Evolutionary conservation across 2,329 filamentous ascomycete species (phyloP).

Genomic region (Metarhizium humberi): DNA sequence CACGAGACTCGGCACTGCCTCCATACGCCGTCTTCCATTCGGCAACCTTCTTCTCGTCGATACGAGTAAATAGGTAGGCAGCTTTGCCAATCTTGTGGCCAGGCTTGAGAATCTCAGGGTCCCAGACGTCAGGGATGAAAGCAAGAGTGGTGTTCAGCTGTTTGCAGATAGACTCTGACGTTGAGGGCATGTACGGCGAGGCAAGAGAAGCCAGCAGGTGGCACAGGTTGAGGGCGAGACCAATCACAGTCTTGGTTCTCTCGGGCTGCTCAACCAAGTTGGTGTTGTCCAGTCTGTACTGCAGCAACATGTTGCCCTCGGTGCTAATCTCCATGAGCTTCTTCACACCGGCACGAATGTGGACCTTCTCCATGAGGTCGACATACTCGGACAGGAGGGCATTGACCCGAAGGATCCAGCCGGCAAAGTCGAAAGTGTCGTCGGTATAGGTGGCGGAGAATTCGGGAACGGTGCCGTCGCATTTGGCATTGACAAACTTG

Average conservation of each 20-base stretch:
- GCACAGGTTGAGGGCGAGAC: conserved; percentile 74
- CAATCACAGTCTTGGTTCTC: conserved; percentile 51
- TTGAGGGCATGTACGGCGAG: conserved; percentile 79
- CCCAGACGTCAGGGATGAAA: conserved; percentile 53
- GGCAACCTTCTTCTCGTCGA: conserved; percentile 70
- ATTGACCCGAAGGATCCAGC: conserved; percentile 32
- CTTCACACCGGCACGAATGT: conserved; percentile 57
- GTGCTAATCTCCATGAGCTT: conserved; percentile 60
- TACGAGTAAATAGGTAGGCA: conserved; percentile 70
- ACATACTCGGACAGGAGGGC: conserved; percentile 57
- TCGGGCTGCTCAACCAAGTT: conserved; percentile 45
- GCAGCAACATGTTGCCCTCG: conserved; percentile 39
- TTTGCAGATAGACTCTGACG: conserved; percentile 61
- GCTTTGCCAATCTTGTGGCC: conserved; percentile 77
- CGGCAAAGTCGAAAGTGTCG: conserved; percentile 36
- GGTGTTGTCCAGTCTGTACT: conserved; percentile 46
- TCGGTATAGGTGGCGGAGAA: conserved; percentile 44
- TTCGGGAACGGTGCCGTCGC: conserved; percentile 60
- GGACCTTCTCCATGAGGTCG: conserved; percentile 59
- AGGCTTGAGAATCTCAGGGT: conserved; percentile 49
- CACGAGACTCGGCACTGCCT: conserved; percentile 36
- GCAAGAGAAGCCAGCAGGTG: conserved; percentile 72
- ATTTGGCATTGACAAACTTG: conserved; percentile 70
- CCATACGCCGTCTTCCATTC: conserved; percentile 76
- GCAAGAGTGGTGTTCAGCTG: conserved; percentile 54